Percentiles rank a stretch among this genome's conserved stretches.
Conservation (phyloP, 805 yeast genomes). For the Candida insectalens region DNA sequence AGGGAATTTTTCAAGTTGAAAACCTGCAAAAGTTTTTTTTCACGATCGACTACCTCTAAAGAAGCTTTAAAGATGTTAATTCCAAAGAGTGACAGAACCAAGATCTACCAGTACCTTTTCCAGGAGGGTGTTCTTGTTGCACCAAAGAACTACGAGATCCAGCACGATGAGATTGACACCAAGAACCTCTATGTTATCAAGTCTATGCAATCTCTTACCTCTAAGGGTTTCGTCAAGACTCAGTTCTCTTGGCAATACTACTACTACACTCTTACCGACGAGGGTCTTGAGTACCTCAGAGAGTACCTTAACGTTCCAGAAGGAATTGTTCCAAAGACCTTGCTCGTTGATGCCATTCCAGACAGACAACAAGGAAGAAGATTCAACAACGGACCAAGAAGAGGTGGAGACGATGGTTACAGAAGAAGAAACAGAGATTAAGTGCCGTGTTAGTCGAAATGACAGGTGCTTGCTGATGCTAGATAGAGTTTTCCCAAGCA, state of each 20-base stretch:
- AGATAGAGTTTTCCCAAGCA: too few relatives aligned
- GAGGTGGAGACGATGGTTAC: slow-evolving; percentile 43
- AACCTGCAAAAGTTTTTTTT: too few relatives aligned
- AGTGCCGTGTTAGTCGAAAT: too few relatives aligned
- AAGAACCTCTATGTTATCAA: slow-evolving; percentile 96
- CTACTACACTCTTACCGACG: slow-evolving; percentile 99
- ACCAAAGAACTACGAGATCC: slow-evolving; percentile 96
- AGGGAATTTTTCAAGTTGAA: too few relatives aligned
- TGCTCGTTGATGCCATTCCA: slow-evolving; percentile 91
- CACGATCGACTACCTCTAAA: too few relatives aligned
- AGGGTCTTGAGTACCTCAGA: slow-evolving; percentile 97
- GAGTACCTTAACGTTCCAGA: slow-evolving; percentile 98
- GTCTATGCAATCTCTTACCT: slow-evolving; percentile 98
- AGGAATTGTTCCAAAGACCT: slow-evolving; percentile 96
- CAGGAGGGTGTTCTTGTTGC: slow-evolving; percentile 99
- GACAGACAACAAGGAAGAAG: slow-evolving; percentile 46
- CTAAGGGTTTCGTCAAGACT: slow-evolving; percentile 98
- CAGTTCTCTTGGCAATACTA: slow-evolving; percentile 99
- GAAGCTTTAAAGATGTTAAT: slow-evolving; percentile 92
- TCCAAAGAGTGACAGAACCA: slow-evolving; percentile 99
- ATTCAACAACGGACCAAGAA: slow-evolving; percentile 42
- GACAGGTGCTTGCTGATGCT: too few relatives aligned
- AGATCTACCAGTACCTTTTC: slow-evolving; percentile 98
- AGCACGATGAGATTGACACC: slow-evolving; percentile 97
- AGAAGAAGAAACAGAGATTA: slow-evolving; percentile 49